Evolutionary conservation across 1,284 basidiomycete genomes (phyloP), one percentile per base, ranked within the genome.

Genomic region (Caloboletus firmus): DNA sequence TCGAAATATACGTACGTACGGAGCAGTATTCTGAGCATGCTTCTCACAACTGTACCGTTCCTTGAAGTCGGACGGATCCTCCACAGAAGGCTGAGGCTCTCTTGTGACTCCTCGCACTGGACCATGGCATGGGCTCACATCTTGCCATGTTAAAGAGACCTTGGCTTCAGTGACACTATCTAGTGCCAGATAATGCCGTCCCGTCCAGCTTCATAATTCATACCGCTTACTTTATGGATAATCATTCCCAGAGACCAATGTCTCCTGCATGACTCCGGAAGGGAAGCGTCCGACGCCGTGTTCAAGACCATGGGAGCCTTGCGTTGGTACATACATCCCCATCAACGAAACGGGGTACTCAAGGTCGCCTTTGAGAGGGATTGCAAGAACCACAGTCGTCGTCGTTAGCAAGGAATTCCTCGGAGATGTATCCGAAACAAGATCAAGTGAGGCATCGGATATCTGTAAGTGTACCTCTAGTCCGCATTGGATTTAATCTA

Each of bases 311-410:
- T 24, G 24, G 26, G 26, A 28, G 26, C 92, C 49, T 74, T 80
- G 56, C 78, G 81, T 69, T 82, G 81, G 78, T 5, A 24, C 42
- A 83, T 5, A 24, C 42, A 83, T 93, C 54, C 83, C 83, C 0
- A 65, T 86, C 60, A 75, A 90, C 61, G 75, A 60, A 9, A 67
- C 34, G 73, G 79, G 61, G 68, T 87, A 59, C 74, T 90, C 61
- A 74, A 60, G n/a, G 75, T 91, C 54, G 87, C 90, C 4, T 74
- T 74, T 53, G 79, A 87, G 69, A 31, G 79, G 5, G 24, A 77
- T 3, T 93, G 93, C 76, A 90, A 88, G 74, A 90, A 91, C 67
- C 72, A 86, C 52, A 92, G 76, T 77, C 52, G 86, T 93, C 64
- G 83, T 84, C 59, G 83, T 91, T 2, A 87, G 83, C n/a, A 84